These are phyloP conservation scores for Anaeromyces robustus DNA, from an alignment of 192 early-diverging fungal genomes.

Conservation along the genomic window DNA sequence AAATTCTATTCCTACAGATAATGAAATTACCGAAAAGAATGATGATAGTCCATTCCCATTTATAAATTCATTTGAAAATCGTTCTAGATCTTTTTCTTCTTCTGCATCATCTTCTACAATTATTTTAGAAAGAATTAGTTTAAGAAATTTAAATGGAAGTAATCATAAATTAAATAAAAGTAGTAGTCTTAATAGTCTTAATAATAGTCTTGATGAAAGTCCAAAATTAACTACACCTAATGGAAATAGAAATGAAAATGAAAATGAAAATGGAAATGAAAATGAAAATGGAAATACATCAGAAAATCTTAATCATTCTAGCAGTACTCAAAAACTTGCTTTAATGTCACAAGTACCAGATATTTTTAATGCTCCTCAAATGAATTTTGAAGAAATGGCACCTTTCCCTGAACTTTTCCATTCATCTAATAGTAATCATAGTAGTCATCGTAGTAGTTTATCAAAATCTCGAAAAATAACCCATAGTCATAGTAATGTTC, in stretches of 20 bases:
- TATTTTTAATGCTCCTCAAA: background rate
- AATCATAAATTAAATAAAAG: background rate
- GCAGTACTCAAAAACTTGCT: background rate
- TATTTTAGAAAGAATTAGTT: background rate
- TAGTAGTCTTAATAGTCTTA: background rate
- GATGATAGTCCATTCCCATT: background rate
- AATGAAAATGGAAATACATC: too few species aligned
- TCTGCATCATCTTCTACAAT: background rate
- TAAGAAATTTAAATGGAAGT: background rate
- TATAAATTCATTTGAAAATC: background rate
- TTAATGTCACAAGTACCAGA: background rate
- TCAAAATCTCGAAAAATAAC: background rate
- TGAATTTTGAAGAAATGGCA: background rate
- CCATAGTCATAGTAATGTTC: background rate
- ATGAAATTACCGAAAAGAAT: background rate
- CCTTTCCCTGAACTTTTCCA: background rate
- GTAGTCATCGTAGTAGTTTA: background rate
- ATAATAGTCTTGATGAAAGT: background rate
- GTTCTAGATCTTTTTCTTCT: background rate
- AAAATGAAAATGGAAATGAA: too few species aligned
- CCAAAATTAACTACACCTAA: background rate
- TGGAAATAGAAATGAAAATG: too few species aligned
- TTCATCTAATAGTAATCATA: background rate
- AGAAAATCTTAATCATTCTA: too few species aligned
- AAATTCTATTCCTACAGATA: background rate